Base-by-base conservation (phyloP, 1,284 basidiomycete species). In the Chalciporus sp. region DNA sequence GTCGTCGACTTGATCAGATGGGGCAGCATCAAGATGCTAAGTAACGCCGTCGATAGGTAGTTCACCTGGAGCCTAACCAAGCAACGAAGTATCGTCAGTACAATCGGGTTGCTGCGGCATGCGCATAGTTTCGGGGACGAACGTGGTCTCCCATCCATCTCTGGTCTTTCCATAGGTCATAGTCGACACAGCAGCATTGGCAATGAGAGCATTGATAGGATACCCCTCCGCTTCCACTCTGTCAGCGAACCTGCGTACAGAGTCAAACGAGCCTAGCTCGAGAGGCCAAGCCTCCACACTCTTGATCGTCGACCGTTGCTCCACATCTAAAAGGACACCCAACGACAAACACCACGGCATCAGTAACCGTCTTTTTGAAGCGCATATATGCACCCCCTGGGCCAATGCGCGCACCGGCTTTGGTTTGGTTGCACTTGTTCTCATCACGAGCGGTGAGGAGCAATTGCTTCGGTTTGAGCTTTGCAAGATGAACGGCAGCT, bases 91-190 rank as follows among this genome's bases (percentile, higher is more conserved):
- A 7, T 23, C 23, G 12, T 57, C 33, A 57, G 9, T 23, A 23
- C 23, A 23, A 23, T 23, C 5, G 42, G 5, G 16, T 5, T 6
- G 7, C 5, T 35, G 27, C 23, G 23, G 6, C 23, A 23, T 23
- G 23, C 31, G 39, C 12, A 35, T 45, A 28, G n/a, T n/a, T 28
- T 33, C 33, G 12, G 35, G 19, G 40, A 61, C 65, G 28, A 41
- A 69, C 70, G 57, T 65, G 27, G 61, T 58, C 53, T 69, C 69
- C 62, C 68, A 69, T 44, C 63, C 69, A 31, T 72, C 69, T 41
- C 56, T 43, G 4, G 67, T 69, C 53, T 53, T 67, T 2, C 28
- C 7, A 14, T 67, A 70, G 4, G 31, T 58, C n/a, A 7, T 7
- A 0, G 60, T 55, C 1, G 42, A 40, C 11, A 71, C 1, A 17